Conservation (phyloP, 1,284 basidiomycete species). For the Ustilago nuda region DNA sequence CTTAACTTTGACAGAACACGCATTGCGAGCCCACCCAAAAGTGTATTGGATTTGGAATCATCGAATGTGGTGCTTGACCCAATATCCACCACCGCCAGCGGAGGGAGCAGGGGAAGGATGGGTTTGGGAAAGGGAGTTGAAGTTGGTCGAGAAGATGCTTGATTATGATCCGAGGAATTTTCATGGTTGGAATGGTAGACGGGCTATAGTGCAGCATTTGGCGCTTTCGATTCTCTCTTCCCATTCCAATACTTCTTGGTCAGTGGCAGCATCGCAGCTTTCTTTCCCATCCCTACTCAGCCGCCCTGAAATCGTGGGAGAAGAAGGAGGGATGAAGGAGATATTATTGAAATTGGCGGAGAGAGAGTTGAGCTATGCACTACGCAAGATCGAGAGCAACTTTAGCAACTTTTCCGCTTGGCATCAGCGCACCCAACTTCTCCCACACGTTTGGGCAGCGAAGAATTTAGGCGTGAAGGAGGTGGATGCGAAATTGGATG, state of each 20-base stretch:
- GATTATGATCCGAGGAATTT: constrained; percentile 66
- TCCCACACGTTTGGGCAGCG: constrained; percentile 77
- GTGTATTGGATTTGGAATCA: constrained; percentile 70
- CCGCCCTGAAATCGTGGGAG: not conserved
- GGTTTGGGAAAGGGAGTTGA: constrained; percentile 62
- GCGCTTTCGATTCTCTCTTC: constrained; percentile 33
- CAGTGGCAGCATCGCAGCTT: not conserved
- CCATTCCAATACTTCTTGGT: not conserved
- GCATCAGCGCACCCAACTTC: constrained; percentile 93
- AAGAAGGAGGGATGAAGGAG: not conserved
- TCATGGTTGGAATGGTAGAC: constrained; percentile 66
- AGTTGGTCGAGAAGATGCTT: constrained; percentile 66
- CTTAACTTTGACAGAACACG: constrained; percentile 60
- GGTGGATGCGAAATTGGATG: constrained; percentile 15
- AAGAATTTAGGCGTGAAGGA: constrained; percentile 68
- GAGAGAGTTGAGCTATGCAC: constrained; percentile 72
- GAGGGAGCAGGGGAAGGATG: not conserved
- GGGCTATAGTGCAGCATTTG: constrained; percentile 56
- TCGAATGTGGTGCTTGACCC: constrained; percentile 64
- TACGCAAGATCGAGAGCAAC: constrained; percentile 89
- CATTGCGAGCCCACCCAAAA: constrained; percentile 65
- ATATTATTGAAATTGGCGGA: constrained; percentile 43
- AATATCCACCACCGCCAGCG: constrained; percentile 22
- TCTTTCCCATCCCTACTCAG: constrained; percentile 26
- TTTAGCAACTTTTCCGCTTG: constrained; percentile 99